phyloP scores from a whole-genome alignment of 2,329 filamentous ascomycete genomes.

The Trichoderma sp. region DNA sequence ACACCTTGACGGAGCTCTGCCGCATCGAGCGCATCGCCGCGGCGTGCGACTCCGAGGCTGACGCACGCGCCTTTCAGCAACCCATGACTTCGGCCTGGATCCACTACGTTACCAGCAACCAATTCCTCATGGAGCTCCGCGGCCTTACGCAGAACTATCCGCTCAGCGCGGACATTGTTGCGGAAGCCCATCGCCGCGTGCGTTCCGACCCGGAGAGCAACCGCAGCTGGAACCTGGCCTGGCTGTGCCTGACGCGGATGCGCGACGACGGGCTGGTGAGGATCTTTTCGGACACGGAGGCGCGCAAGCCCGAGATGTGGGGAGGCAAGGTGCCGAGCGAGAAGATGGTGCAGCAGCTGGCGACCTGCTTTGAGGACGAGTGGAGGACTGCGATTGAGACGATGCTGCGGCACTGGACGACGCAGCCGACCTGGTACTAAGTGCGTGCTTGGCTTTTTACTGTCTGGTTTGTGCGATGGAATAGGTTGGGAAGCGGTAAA shows the following conservation, averaged over 20 bases:
- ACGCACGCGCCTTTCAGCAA: constrained; percentile 58
- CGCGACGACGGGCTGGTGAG: constrained; percentile 62
- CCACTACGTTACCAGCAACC: constrained; percentile 70
- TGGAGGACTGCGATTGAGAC: constrained; percentile 66
- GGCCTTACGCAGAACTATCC: constrained; percentile 68
- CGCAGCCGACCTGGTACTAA: constrained; percentile 58
- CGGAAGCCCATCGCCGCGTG: constrained; percentile 66
- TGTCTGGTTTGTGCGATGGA: neutral
- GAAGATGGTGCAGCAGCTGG: constrained; percentile 60
- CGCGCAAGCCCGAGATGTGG: constrained; percentile 70
- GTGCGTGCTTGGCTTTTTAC: neutral
- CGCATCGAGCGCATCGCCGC: constrained; percentile 69
- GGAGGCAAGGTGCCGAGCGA: constrained; percentile 57
- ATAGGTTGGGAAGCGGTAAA: neutral
- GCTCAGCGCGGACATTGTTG: constrained; percentile 64
- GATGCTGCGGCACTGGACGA: constrained; percentile 70
- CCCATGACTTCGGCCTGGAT: constrained; percentile 73
- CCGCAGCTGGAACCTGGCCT: constrained; percentile 75
- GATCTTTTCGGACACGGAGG: constrained; percentile 62
- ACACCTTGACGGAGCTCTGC: constrained; percentile 71
- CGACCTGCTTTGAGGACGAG: constrained; percentile 64
- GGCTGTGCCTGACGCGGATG: constrained; percentile 69
- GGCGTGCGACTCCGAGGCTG: constrained; percentile 57
- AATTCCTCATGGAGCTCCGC: constrained; percentile 69
- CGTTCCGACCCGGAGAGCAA: constrained; percentile 64